Base-by-base conservation (phyloP, 257 asterid genomes). In the Solanum piurae region DNA sequence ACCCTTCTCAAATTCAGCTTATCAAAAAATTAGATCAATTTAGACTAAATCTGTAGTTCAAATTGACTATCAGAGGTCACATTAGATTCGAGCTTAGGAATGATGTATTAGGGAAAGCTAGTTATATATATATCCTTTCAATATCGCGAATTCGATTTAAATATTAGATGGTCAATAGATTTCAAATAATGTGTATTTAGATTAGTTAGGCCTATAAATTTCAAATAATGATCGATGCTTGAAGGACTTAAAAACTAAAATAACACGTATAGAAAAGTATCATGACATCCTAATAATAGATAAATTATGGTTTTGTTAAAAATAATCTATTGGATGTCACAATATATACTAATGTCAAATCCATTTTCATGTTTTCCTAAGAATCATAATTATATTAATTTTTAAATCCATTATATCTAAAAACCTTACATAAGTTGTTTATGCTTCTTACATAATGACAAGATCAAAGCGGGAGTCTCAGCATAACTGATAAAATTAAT, bases 401-500 rank as follows among this genome's bases (percentile, higher is more conserved):
- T 36, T 10, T 36, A 34, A 37, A 75, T 3, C 55, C 6, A 75
- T 8, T 38, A 10, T 75, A 12, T 18, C 58, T n/a, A 76, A 76
- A 76, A 25, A 38, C 31, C 21, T 38, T 20, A 75, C 55, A 37
- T 23, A 36, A 75, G 55, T 75, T 75, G 33, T 37, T 75, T 75
- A 36, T 74, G 9, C 44, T 46, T 20, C 46, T 83, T 18, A 25
- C 40, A 14, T 36, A 44, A 52, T 80, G 74, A 27, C 74, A 68
- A 68, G 2, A 5, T 6, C 10, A 13, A 5, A 6, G 16, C 0
- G 9, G 0, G 1, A 64, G 16, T n/a, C 18, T 2, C n/a, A 12
- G 8, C 7, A 4, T 64, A 64, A 64, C 1, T 64, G 13, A 12
- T n/a, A 64, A 25, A 64, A 13, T 64, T 64, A 64, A 13, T 25